A percentile compares a stretch with the other conserved stretches of the same genome.
phyloP scores from a whole-genome alignment of 768 basidiomycete genomes.

The Agaricus blazei region DNA sequence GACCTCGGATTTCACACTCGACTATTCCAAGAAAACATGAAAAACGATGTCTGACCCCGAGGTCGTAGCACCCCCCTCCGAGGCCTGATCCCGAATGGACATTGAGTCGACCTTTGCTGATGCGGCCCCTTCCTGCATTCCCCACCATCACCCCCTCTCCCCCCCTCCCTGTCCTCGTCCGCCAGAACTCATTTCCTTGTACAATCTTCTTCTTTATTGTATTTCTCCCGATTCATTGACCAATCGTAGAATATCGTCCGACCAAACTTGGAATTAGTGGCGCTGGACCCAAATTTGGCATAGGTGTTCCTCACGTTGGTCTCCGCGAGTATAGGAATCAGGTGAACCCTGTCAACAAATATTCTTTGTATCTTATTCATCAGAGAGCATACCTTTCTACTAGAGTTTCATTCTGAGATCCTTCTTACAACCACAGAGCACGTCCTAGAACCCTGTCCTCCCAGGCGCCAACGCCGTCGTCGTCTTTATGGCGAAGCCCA shows the following conservation, averaged over 20 bases:
- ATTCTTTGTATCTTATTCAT: not conserved
- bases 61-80: slow-evolving; percentile 8
- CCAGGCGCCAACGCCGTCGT: not conserved
- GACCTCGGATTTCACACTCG: slow-evolving; percentile 5
- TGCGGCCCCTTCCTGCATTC: not conserved
- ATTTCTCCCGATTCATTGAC: too few species aligned
- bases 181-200: not conserved
- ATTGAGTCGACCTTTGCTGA: not conserved
- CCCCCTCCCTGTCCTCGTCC: not conserved
- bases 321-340: not conserved
- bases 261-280: not conserved
- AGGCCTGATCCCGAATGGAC: slow-evolving; percentile 5
- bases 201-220: not conserved
- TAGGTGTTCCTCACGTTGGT: not conserved
- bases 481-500: slow-evolving; percentile 6
- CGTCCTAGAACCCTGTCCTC: not conserved
- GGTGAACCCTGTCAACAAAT: not conserved
- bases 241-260: not conserved
- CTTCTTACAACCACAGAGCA: too few species aligned
- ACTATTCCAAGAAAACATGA: slow-evolving; percentile 11
- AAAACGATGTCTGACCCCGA: not conserved
- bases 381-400: not conserved
- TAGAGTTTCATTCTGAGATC: not conserved
- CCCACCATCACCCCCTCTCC: slow-evolving; percentile 1
- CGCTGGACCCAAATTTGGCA: too few species aligned